phyloP scores from a whole-genome alignment of 306 rosid species.

The Malus orientalis region DNA sequence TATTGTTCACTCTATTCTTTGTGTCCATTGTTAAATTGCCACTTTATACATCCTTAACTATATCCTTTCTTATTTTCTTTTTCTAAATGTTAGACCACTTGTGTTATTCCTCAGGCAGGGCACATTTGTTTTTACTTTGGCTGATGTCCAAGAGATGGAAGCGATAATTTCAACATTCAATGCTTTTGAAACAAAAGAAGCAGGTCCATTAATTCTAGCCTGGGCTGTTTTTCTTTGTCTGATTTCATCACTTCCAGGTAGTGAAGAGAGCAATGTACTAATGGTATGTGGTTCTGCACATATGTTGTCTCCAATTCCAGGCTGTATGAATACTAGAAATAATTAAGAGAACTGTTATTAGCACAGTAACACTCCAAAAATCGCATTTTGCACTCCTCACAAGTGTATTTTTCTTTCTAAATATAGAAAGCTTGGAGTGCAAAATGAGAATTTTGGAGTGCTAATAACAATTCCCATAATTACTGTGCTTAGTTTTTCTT shows the following conservation, averaged over 20 bases:
- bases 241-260: constrained; percentile 71
- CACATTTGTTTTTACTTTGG: constrained; percentile 36
- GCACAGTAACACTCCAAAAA: too few relatives aligned
- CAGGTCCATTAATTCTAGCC: constrained; percentile 72
- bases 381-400: too few relatives aligned
- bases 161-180: constrained; percentile 57
- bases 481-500: constrained; percentile 9
- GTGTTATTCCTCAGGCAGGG: constrained; percentile 51
- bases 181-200: constrained; percentile 66
- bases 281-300: constrained; percentile 42
- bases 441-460: too few relatives aligned
- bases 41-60: background rate
- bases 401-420: too few relatives aligned
- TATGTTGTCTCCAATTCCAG: constrained; percentile 8
- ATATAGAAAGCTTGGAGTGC: too few relatives aligned
- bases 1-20: constrained; percentile 2
- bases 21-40: background rate
- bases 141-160: constrained; percentile 83
- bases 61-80: background rate
- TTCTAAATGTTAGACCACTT: constrained; percentile 14
- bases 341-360: background rate
- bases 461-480: background rate
- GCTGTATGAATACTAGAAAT: constrained; percentile 2
- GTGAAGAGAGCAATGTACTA: constrained; percentile 53
- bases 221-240: constrained; percentile 93